Evolutionary conservation across 2,329 filamentous ascomycete species (phyloP).

Genomic region (Fusarium torreyae): DNA sequence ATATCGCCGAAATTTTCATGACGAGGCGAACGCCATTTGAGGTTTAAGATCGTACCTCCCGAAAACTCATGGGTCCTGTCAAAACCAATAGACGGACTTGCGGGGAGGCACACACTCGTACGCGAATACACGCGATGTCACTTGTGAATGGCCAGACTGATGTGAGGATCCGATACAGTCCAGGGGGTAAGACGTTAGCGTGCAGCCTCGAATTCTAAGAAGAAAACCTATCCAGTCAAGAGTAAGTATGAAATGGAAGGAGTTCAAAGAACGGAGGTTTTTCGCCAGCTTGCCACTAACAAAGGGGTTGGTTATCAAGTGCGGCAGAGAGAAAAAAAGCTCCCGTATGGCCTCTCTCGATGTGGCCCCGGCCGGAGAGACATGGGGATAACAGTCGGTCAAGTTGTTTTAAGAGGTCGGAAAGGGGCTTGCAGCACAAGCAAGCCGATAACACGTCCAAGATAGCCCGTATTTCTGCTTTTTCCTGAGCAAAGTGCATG

Average conservation of each 20-base stretch:
- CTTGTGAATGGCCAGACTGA: slow-evolving; percentile 35
- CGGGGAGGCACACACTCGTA: slow-evolving; percentile 17
- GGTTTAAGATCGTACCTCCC: neutral
- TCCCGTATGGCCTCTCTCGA: slow-evolving; percentile 9
- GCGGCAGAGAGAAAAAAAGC: slow-evolving; percentile 8
- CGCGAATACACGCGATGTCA: slow-evolving; percentile 33
- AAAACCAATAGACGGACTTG: slow-evolving; percentile 10
- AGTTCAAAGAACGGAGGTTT: slow-evolving; percentile 22
- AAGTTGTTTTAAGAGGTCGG: slow-evolving; percentile 2
- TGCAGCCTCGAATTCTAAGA: slow-evolving; percentile 31
- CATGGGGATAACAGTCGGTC: slow-evolving; percentile 32
- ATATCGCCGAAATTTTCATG: slow-evolving; percentile 30
- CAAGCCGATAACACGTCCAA: slow-evolving; percentile 1
- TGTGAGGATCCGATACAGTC: slow-evolving; percentile 38
- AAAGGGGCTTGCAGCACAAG: slow-evolving; percentile 32
- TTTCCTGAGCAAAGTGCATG: slow-evolving; percentile 13
- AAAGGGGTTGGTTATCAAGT: slow-evolving; percentile 15
- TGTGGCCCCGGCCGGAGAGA: slow-evolving; percentile 4
- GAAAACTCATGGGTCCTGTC: neutral
- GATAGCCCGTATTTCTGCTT: slow-evolving; percentile 13
- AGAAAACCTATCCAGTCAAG: slow-evolving; percentile 26
- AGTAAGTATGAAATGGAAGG: slow-evolving; percentile 19
- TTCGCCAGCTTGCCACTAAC: slow-evolving; percentile 20
- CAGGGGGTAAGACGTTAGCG: slow-evolving; percentile 38
- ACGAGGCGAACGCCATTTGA: slow-evolving; percentile 21